These are phyloP conservation scores for Scedosporium aurantiacum DNA, from an alignment of 2,329 filamentous ascomycete genomes.

Conservation along the genomic window DNA sequence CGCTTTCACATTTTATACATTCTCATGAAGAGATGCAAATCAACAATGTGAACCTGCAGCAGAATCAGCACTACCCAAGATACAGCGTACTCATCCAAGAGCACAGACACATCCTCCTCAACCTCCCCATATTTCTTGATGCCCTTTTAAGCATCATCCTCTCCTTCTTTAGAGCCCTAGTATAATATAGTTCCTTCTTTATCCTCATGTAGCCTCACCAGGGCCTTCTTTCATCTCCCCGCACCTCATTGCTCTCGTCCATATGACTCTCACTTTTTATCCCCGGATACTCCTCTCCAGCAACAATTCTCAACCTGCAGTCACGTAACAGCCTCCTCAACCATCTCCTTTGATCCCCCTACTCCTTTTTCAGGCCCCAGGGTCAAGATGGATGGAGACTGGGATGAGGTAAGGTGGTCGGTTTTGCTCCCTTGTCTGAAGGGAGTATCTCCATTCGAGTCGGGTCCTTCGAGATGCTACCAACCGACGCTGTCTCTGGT, in stretches of 20 bases:
- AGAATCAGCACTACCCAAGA: too few relatives aligned
- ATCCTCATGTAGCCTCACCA: neutral
- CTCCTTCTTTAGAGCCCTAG: neutral
- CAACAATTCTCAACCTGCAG: neutral
- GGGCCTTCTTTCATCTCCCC: neutral
- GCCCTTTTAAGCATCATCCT: too few relatives aligned
- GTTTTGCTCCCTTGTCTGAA: neutral
- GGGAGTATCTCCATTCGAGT: neutral
- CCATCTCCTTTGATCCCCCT: neutral
- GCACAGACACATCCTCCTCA: too few relatives aligned
- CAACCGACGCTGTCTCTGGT: neutral
- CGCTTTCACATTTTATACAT: neutral
- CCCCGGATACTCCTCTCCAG: neutral
- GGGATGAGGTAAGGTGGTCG: constrained; percentile 48
- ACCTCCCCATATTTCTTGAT: too few relatives aligned
- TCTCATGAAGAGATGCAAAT: neutral
- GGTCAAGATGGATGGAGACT: constrained; percentile 51
- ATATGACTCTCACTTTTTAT: neutral
- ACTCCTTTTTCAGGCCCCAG: neutral
- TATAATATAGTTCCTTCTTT: neutral
- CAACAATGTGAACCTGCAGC: neutral
- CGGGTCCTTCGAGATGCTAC: neutral
- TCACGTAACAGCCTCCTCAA: neutral
- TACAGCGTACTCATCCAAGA: too few relatives aligned
- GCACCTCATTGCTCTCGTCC: neutral